phyloP scores from a whole-genome alignment of 192 early-diverging fungal genomes.

The Blastocladiella britannica region DNA sequence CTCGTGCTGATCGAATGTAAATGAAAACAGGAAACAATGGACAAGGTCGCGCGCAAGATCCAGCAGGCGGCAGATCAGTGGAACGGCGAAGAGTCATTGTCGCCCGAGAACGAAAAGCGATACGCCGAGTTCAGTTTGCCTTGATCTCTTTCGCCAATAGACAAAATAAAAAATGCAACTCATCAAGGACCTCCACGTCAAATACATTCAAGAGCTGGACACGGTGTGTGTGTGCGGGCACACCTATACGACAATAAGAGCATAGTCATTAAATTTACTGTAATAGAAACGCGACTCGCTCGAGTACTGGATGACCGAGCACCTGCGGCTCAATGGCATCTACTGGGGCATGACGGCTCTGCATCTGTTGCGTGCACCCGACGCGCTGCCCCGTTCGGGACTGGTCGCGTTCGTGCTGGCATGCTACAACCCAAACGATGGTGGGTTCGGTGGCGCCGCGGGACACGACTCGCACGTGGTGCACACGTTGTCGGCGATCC shows the following conservation, averaged over 20 bases:
- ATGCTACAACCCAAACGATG: constrained; percentile 56
- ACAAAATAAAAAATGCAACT: no score
- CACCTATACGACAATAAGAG: background rate
- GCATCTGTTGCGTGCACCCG: constrained; percentile 38
- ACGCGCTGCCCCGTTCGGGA: constrained; percentile 43
- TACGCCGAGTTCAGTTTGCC: background rate
- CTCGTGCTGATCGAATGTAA: no score
- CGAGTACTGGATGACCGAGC: constrained; percentile 86
- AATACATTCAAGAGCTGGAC: constrained; percentile 19
- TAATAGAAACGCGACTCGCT: constrained; percentile 55
- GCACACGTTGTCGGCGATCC: constrained; percentile 78
- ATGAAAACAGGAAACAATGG: background rate
- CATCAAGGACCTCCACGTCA: constrained; percentile 14
- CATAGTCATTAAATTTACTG: background rate
- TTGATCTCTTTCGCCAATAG: no score
- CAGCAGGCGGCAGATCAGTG: background rate
- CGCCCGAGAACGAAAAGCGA: background rate
- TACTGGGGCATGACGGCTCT: constrained; percentile 86
- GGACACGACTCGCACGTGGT: constrained; percentile 78
- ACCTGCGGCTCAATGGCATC: constrained; percentile 71
- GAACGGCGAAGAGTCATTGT: background rate
- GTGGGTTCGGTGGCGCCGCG: constrained; percentile 77
- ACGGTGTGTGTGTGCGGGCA: constrained; percentile 6
- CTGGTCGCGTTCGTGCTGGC: constrained; percentile 58
- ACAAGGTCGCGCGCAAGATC: background rate